Evolutionary conservation across 805 yeast species (phyloP).

Genomic region (Debaryomyces hansenii): DNA sequence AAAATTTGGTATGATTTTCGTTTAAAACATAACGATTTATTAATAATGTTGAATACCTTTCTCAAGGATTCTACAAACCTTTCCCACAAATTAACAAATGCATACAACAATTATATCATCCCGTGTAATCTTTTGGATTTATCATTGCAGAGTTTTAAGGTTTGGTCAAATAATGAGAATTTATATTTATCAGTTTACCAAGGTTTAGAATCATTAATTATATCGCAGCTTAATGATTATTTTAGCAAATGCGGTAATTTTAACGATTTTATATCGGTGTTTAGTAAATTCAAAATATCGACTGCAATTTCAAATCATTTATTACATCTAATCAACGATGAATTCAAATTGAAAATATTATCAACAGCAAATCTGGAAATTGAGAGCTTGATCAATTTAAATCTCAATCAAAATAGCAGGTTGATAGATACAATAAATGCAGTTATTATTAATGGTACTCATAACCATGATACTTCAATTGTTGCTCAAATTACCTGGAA

Average conservation of each 20-base stretch:
- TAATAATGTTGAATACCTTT: conserved; percentile 23
- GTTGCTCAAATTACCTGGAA: conserved; percentile 15
- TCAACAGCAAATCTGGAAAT: conserved; percentile 29
- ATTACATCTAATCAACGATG: conserved; percentile 33
- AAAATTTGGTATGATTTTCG: conserved; percentile 48
- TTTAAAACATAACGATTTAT: conserved; percentile 51
- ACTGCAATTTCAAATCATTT: conserved; percentile 13
- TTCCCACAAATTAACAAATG: conserved; percentile 18
- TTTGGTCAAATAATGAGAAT: conserved; percentile 30
- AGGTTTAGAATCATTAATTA: conserved; percentile 20
- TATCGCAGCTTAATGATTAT: conserved; percentile 21
- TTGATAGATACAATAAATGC: conserved; percentile 1
- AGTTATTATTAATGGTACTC: neutral
- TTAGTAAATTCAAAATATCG: conserved; percentile 20
- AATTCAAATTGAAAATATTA: conserved; percentile 31
- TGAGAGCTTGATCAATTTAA: conserved; percentile 14
- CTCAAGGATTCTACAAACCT: conserved; percentile 14
- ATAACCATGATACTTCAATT: neutral
- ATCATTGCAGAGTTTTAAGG: conserved; percentile 27
- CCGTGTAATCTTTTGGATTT: conserved; percentile 31
- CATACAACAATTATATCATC: conserved; percentile 29
- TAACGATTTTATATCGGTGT: conserved; percentile 26
- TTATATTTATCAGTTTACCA: conserved; percentile 21
- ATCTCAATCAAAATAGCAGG: conserved; percentile 5
- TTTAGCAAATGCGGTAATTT: conserved; percentile 26